phyloP scores from a whole-genome alignment of 495 filamentous ascomycete species.

The Aspergillus steynii region DNA sequence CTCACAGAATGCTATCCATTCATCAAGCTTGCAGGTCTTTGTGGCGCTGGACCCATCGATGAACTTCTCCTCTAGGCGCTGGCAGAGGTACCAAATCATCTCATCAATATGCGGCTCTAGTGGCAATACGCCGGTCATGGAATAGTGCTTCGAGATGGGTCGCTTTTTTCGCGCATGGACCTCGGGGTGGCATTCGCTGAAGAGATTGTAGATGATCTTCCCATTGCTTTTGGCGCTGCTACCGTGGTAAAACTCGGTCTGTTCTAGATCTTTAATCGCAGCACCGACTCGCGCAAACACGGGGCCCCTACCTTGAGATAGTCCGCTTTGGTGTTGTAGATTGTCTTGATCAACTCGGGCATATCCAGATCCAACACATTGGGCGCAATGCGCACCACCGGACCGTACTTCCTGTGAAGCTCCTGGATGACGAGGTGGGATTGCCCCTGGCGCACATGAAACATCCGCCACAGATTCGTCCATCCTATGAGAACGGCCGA shows the following conservation, averaged over 20 bases:
- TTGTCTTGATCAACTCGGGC: slow-evolving; percentile 26
- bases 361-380: slow-evolving; percentile 31
- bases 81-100: slow-evolving; percentile 31
- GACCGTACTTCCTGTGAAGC: slow-evolving; percentile 34
- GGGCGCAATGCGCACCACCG: slow-evolving; percentile 36
- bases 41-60: slow-evolving; percentile 16
- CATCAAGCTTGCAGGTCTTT: slow-evolving; percentile 28
- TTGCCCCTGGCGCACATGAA: slow-evolving; percentile 22
- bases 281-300: background rate
- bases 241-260: slow-evolving; percentile 43
- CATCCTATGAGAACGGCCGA: slow-evolving; percentile 17
- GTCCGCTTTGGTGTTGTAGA: slow-evolving; percentile 28
- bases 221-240: slow-evolving; percentile 36
- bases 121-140: slow-evolving; percentile 26
- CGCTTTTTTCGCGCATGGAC: slow-evolving; percentile 32
- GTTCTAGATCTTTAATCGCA: background rate
- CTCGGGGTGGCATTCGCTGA: slow-evolving; percentile 27
- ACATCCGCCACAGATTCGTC: slow-evolving; percentile 42
- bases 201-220: slow-evolving; percentile 36
- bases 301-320: slow-evolving; percentile 20
- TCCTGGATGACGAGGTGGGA: slow-evolving; percentile 35
- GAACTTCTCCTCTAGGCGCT: slow-evolving; percentile 35
- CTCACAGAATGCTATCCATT: slow-evolving; percentile 35
- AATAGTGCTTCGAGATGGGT: slow-evolving; percentile 39
- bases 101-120: slow-evolving; percentile 36